Percentiles rank a stretch among this genome's conserved stretches.
phyloP scores from a whole-genome alignment of 78 protist species.

The Dictyostelium brefeldianum region DNA sequence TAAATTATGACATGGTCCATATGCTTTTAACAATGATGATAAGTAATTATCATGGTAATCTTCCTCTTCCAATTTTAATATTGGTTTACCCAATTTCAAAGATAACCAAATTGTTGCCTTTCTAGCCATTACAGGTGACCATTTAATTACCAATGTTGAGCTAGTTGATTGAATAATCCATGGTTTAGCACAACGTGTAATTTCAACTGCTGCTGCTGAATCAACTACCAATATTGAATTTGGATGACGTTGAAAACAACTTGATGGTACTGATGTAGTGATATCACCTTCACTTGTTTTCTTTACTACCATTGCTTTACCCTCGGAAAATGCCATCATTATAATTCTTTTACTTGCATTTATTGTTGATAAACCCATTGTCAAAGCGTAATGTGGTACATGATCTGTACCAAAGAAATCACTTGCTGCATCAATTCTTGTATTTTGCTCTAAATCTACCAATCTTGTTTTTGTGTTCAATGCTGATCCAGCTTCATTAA shows the following conservation, averaged over 20 bases:
- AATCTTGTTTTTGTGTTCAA: conserved; percentile 39
- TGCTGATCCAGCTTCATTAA: conserved; percentile 94
- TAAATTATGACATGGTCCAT: conserved; percentile 78
- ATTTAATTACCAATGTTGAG: conserved; percentile 42
- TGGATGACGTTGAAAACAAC: conserved; percentile 49
- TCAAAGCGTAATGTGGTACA: conserved; percentile 86
- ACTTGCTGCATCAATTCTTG: conserved; percentile 77
- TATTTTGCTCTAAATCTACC: conserved; percentile 66
- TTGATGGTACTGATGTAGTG: conserved; percentile 29
- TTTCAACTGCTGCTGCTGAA: conserved; percentile 60
- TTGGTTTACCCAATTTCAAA: conserved; percentile 55
- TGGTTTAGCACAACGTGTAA: conserved; percentile 67
- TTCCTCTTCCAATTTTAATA: conserved; percentile 66
- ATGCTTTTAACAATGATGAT: conserved; percentile 30
- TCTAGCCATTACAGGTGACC: conserved; percentile 73
- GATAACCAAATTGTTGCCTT: conserved; percentile 83
- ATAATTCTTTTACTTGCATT: conserved; percentile 30
- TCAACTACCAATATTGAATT: conserved; percentile 40
- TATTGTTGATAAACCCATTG: conserved; percentile 88
- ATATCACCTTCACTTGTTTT: conserved; percentile 68
- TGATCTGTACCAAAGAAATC: conserved; percentile 84
- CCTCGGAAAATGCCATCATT: conserved; percentile 81
- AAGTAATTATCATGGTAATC: conserved; percentile 59
- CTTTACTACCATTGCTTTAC: conserved; percentile 51
- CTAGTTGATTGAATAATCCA: conserved; percentile 60